Conservation (phyloP, 2,329 filamentous ascomycete species). For the Coniochaeta ligniaria region DNA sequence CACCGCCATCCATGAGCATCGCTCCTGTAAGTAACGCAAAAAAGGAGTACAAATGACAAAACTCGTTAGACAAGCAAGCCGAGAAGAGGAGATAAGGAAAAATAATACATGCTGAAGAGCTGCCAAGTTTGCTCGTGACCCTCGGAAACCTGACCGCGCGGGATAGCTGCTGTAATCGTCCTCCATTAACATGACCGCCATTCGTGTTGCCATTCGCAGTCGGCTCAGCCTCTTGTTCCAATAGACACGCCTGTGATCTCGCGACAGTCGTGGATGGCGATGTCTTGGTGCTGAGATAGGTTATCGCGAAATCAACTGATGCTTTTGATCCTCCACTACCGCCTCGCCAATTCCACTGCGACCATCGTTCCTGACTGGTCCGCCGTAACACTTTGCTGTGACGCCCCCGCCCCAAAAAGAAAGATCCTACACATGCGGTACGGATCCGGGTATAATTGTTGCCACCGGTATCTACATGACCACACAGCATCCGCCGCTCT, state of each 20-base stretch:
- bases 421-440: background rate
- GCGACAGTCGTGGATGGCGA: background rate
- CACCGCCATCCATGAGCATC: background rate
- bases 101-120: conserved; percentile 24
- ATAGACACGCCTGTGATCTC: background rate
- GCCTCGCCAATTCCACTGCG: background rate
- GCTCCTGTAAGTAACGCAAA: background rate
- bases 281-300: background rate
- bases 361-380: background rate
- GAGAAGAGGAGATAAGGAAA: conserved; percentile 12
- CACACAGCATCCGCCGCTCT: conserved; percentile 85
- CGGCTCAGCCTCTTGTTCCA: background rate
- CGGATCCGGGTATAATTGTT: background rate
- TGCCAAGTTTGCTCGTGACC: conserved; percentile 14
- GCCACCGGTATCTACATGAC: conserved; percentile 64
- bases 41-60: conserved; percentile 10
- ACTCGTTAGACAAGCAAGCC: conserved; percentile 7
- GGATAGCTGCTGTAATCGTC: conserved; percentile 19
- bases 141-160: conserved; percentile 10
- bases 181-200: conserved; percentile 3
- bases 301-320: background rate
- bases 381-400: background rate
- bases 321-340: background rate
- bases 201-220: background rate
- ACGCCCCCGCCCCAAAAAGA: background rate